Percentiles rank a stretch among this genome's conserved stretches.
These are phyloP conservation scores for Corylus heterophylla DNA, from an alignment of 306 rosid genomes.

Conservation along the genomic window DNA sequence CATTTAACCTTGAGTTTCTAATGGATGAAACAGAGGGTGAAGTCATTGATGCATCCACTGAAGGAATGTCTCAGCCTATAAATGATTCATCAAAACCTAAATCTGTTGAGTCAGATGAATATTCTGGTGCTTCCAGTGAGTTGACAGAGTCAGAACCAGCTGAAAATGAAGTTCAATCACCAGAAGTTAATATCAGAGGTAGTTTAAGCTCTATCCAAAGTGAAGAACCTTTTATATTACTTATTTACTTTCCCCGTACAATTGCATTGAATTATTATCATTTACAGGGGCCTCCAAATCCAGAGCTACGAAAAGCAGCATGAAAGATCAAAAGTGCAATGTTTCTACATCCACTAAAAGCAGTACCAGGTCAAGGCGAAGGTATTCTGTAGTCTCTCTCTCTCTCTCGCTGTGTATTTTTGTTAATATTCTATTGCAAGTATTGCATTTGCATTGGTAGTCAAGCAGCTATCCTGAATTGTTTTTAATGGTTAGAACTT, in stretches of 20 bases:
- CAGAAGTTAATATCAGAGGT: conserved; percentile 43
- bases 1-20: conserved; percentile 23
- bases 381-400: conserved; percentile 30
- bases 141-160: conserved; percentile 45
- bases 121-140: conserved; percentile 51
- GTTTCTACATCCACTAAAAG: conserved; percentile 39
- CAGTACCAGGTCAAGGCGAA: conserved; percentile 35
- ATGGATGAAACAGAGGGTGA: conserved; percentile 52
- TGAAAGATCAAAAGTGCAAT: conserved; percentile 40
- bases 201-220: conserved; percentile 11
- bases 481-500: neutral
- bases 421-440: neutral
- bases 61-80: conserved; percentile 33
- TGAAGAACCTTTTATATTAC: neutral
- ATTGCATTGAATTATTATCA: conserved; percentile 10
- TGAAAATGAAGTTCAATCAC: conserved; percentile 52
- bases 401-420: neutral
- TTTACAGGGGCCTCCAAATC: conserved; percentile 45
- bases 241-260: conserved; percentile 5
- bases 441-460: neutral
- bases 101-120: conserved; percentile 30
- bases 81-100: conserved; percentile 28
- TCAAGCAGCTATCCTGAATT: neutral
- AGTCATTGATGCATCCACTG: conserved; percentile 50
- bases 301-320: conserved; percentile 45